Evolutionary conservation across 305 asterid genomes (phyloP), one percentile per base, ranked within the genome.

Genomic region (Galium porrigens): DNA sequence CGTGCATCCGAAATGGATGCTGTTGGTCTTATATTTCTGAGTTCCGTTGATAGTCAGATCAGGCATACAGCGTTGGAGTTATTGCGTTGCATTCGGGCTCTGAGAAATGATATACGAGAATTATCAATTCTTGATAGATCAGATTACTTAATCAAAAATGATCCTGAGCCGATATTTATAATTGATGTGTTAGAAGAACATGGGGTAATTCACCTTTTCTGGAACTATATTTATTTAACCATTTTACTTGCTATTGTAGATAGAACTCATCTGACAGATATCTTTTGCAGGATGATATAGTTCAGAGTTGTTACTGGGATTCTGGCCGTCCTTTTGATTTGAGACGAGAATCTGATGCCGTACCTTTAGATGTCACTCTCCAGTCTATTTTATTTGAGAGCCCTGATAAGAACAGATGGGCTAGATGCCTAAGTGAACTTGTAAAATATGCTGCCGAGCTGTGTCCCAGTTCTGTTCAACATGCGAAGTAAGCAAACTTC

Each of bases 261-360:
- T 18, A 9, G 0, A 15, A 59, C 48, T 48, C 66, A 67, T 9
- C 32, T 17, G 15, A 57, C 10, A 55, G 11, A 27, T 72, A n/a
- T 33, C 52, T 70, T 73, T 73, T 67, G 32, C 85, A 94, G 99
- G 99, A 94, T 77, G 97, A 94, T 82, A 94, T 94, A 67, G 99
- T 94, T 73, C 99, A 90, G 84, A 88, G 96, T 84, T 94, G 96
- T 80, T 94, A 89, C 72, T 94, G 95, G 95, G 99, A 90, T 81
- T 85, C 87, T 63, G 92, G 94, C 17, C 97, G 97, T 68, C 87
- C 95, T 63, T 94, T 94, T 64, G 97, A 90, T 86, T 73, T 85
- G 80, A 88, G 85, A 79, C 85, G 95, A 74, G 99, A 94, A 78
- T 83, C 97, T 65, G 99, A 94, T 81, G 83, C 84, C 70, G 85